Conservation (phyloP, 768 basidiomycete species). For the Boletus vinaceobasis region DNA sequence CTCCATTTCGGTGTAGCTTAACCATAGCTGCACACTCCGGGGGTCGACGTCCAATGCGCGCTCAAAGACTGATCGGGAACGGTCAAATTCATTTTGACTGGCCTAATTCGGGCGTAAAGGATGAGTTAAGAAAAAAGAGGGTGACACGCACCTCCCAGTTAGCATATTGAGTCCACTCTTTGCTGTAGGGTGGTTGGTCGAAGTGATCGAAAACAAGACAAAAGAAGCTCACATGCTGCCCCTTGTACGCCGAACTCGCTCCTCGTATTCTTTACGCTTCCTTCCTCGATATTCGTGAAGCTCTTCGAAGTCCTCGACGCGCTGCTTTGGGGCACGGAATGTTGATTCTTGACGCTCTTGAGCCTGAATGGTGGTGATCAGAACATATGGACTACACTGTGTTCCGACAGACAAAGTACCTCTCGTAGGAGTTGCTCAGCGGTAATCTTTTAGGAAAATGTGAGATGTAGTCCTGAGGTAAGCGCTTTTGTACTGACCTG, state of each 20-base stretch:
- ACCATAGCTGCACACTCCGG: conserved; percentile 86
- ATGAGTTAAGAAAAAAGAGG: not conserved
- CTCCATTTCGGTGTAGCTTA: conserved; percentile 95
- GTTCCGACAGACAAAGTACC: conserved; percentile 38
- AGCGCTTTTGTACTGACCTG: conserved; percentile 52
- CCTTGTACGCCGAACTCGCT: conserved; percentile 73
- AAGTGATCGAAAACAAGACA: not conserved
- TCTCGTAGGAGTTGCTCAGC: conserved; percentile 97
- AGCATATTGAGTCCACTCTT: conserved; percentile 85
- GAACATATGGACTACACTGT: not conserved
- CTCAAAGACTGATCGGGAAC: conserved; percentile 94
- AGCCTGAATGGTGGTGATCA: conserved; percentile 49
- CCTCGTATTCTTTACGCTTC: conserved; percentile 93
- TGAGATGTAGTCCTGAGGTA: conserved; percentile 6
- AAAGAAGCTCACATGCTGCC: conserved; percentile 64
- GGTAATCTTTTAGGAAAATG: conserved; percentile 66
- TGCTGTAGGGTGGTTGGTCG: conserved; percentile 40
- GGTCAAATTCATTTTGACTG: conserved; percentile 92
- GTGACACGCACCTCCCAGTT: conserved; percentile 67
- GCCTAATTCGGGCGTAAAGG: conserved; percentile 46
- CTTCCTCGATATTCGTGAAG: conserved; percentile 87
- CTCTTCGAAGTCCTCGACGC: conserved; percentile 94
- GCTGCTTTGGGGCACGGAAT: conserved; percentile 89
- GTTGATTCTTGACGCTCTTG: conserved; percentile 96
- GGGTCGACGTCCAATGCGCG: conserved; percentile 96